Evolutionary conservation across 768 basidiomycete species (phyloP).

Genomic region (Gloeophyllum trabeum): DNA sequence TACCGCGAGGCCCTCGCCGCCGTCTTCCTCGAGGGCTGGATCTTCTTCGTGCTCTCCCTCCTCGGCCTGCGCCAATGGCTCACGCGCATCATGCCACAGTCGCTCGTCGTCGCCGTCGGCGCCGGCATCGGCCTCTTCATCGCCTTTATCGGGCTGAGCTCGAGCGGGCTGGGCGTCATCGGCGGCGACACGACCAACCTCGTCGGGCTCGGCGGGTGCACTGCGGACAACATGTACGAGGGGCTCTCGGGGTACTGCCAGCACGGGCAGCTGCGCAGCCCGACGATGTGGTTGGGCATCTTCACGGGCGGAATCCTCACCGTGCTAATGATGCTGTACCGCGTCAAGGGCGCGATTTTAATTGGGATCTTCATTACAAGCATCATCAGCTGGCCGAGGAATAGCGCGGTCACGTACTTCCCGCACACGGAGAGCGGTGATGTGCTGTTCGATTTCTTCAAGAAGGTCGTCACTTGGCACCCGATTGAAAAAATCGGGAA

Average conservation of each 20-base stretch:
- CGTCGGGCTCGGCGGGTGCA: constrained; percentile 71
- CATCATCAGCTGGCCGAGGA: constrained; percentile 82
- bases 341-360: constrained; percentile 72
- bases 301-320: constrained; percentile 81
- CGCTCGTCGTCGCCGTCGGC: constrained; percentile 75
- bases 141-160: constrained; percentile 69
- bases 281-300: constrained; percentile 84
- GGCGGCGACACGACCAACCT: constrained; percentile 63
- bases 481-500: constrained; percentile 51
- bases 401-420: constrained; percentile 72
- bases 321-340: constrained; percentile 73
- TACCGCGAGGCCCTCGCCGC: constrained; percentile 77
- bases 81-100: constrained; percentile 80
- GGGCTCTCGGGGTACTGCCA: constrained; percentile 50
- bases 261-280: constrained; percentile 52
- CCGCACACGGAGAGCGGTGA: constrained; percentile 62
- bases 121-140: constrained; percentile 85
- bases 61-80: constrained; percentile 86
- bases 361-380: constrained; percentile 80
- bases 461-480: constrained; percentile 71
- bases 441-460: constrained; percentile 73
- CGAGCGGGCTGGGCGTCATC: constrained; percentile 61
- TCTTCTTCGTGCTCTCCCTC: constrained; percentile 72
- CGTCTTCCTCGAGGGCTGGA: constrained; percentile 83
- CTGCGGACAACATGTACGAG: constrained; percentile 29